phyloP scores from a whole-genome alignment of 2,329 filamentous ascomycete genomes.

The Phialemoniopsis sp. region DNA sequence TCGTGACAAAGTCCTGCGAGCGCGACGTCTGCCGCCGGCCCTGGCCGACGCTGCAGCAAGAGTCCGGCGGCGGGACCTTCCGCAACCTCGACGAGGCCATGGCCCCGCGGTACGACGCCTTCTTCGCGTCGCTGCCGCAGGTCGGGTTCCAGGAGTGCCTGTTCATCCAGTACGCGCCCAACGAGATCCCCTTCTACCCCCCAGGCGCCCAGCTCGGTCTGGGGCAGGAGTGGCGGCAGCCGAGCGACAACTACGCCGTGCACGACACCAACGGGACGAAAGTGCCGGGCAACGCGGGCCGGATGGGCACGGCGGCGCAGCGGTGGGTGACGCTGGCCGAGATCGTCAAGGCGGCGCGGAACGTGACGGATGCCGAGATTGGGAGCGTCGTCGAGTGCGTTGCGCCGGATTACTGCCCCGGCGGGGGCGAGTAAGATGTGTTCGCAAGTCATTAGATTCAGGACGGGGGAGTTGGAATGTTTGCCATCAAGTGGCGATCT shows the following conservation, averaged over 20 bases:
- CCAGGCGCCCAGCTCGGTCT: not conserved
- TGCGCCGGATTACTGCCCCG: no score
- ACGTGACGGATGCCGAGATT: no score
- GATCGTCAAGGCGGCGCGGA: no score
- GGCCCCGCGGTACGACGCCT: not conserved
- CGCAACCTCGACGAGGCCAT: not conserved
- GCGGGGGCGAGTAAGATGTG: no score
- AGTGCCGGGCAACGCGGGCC: constrained; percentile 17
- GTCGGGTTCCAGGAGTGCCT: constrained; percentile 1
- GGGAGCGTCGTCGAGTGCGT: no score
- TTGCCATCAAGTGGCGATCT: no score
- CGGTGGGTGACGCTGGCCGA: no score
- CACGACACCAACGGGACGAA: constrained; percentile 3
- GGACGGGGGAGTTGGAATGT: no score
- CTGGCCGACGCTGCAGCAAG: constrained; percentile 5
- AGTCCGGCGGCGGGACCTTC: not conserved
- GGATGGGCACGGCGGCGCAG: no score
- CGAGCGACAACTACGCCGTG: no score
- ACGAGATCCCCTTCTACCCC: constrained; percentile 3
- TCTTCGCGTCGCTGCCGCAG: not conserved
- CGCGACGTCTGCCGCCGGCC: constrained; percentile 15
- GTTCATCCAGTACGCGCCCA: not conserved
- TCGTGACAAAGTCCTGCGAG: constrained; percentile 19
- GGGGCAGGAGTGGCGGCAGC: no score
- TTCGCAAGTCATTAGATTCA: no score